A percentile compares a stretch with the other conserved stretches of the same genome.
Evolutionary conservation across 768 basidiomycete genomes (phyloP).

Genomic region (Macrolepiota albuminosa): DNA sequence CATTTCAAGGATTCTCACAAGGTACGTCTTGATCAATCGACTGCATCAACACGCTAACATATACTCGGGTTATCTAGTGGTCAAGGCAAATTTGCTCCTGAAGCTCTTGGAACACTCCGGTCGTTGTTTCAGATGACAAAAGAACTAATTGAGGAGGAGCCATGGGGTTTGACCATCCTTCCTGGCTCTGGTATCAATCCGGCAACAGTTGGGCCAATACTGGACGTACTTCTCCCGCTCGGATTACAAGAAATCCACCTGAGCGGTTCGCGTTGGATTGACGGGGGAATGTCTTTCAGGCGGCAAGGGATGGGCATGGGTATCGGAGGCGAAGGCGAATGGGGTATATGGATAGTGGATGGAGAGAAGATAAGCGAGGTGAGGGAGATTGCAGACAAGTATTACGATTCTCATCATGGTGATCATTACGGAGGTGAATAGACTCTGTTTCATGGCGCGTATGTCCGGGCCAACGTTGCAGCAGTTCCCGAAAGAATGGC

Average conservation of each 20-base stretch:
- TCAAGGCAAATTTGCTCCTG: conserved; percentile 37
- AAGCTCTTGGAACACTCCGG: conserved; percentile 37
- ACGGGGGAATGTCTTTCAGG: conserved; percentile 47
- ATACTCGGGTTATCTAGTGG: conserved; percentile 36
- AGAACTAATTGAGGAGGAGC: conserved; percentile 30
- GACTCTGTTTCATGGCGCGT: background rate
- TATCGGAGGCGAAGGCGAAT: conserved; percentile 45
- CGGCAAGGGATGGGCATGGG: conserved; percentile 69
- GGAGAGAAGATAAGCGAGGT: conserved; percentile 47
- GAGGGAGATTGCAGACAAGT: conserved; percentile 40
- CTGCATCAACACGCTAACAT: background rate
- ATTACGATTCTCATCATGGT: conserved; percentile 21
- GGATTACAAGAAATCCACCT: conserved; percentile 70
- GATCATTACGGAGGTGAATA: background rate
- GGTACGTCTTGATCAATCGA: conserved; percentile 37
- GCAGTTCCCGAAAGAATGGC: background rate
- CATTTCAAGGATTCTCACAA: conserved; percentile 75
- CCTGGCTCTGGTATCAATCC: conserved; percentile 76
- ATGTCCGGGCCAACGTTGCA: background rate
- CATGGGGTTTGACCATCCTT: conserved; percentile 48
- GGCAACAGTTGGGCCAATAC: conserved; percentile 43
- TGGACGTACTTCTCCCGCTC: conserved; percentile 45
- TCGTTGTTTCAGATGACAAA: conserved; percentile 33
- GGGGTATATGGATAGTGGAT: conserved; percentile 66
- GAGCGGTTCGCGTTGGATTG: conserved; percentile 65